These are phyloP conservation scores for Exophiala lecanii-corni DNA, from an alignment of 2,329 filamentous ascomycete species.

Conservation along the genomic window DNA sequence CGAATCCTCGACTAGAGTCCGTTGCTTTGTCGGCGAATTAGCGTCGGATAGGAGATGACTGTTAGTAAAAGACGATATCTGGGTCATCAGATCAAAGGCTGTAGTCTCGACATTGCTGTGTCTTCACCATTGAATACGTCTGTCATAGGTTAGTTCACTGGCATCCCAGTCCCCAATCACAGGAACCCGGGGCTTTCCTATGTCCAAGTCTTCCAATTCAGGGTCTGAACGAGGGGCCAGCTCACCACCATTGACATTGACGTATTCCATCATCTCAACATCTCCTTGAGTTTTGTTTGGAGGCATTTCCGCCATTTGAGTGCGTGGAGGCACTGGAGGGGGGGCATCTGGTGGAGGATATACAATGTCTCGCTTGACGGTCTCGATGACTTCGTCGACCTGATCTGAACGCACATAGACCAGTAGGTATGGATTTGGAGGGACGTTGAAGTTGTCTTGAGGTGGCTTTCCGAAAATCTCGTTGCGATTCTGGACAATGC, in stretches of 20 bases:
- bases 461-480: slow-evolving; percentile 49
- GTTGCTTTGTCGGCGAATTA: too few species aligned
- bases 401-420: slow-evolving; percentile 72
- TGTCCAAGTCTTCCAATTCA: slow-evolving; percentile 1
- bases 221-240: slow-evolving; percentile 11
- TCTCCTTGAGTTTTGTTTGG: slow-evolving; percentile 9
- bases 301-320: slow-evolving; percentile 18
- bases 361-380: slow-evolving; percentile 45
- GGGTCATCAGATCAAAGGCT: slow-evolving; percentile 18
- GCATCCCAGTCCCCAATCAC: slow-evolving; percentile 19
- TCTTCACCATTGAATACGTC: slow-evolving; percentile 18
- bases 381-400: slow-evolving; percentile 56
- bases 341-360: slow-evolving; percentile 16
- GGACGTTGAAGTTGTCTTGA: slow-evolving; percentile 40
- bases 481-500: slow-evolving; percentile 57
- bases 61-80: too few species aligned
- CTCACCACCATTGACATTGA: slow-evolving; percentile 23
- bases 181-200: slow-evolving; percentile 3
- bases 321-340: slow-evolving; percentile 14
- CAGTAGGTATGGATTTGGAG: slow-evolving; percentile 53
- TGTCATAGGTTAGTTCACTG: slow-evolving; percentile 18
- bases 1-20: too few species aligned
- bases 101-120: slow-evolving; percentile 13
- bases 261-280: slow-evolving; percentile 21
- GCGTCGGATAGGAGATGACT: too few species aligned